A percentile compares a stretch with the other conserved stretches of the same genome.
Evolutionary conservation across 495 filamentous ascomycete species (phyloP).

Genomic region (Penicillium coffeae): DNA sequence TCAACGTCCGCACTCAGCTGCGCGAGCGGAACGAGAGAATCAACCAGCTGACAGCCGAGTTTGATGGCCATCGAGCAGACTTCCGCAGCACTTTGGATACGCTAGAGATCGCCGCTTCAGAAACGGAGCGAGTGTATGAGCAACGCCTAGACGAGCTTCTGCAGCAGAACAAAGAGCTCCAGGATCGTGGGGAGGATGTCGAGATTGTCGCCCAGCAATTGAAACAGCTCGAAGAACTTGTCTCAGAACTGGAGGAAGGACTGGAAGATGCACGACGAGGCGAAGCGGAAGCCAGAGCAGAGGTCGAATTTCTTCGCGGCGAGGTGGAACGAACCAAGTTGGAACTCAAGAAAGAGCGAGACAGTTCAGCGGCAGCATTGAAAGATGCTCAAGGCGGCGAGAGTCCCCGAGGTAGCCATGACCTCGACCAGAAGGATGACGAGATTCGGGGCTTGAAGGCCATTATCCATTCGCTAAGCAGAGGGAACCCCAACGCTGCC

Average conservation of each 20-base stretch:
- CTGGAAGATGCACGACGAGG: slow-evolving; percentile 92
- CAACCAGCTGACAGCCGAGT: slow-evolving; percentile 83
- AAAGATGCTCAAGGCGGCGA: slow-evolving; percentile 49
- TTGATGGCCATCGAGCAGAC: slow-evolving; percentile 91
- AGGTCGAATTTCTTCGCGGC: slow-evolving; percentile 93
- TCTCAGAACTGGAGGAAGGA: slow-evolving; percentile 94
- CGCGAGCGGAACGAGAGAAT: slow-evolving; percentile 98
- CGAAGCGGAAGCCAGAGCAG: slow-evolving; percentile 93
- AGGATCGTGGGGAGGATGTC: slow-evolving; percentile 81
- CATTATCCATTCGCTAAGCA: slow-evolving; percentile 91
- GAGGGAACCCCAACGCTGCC: slow-evolving; percentile 52
- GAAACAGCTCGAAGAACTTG: slow-evolving; percentile 91
- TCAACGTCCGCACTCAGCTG: slow-evolving; percentile 73
- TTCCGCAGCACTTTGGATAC: slow-evolving; percentile 97
- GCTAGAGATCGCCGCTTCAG: slow-evolving; percentile 89
- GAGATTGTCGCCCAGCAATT: slow-evolving; percentile 85
- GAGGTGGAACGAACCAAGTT: slow-evolving; percentile 93
- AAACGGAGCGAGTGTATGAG: slow-evolving; percentile 98
- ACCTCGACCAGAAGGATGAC: slow-evolving; percentile 91
- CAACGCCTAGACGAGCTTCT: slow-evolving; percentile 85
- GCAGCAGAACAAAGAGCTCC: slow-evolving; percentile 75
- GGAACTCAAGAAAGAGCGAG: slow-evolving; percentile 84
- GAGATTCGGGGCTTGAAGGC: slow-evolving; percentile 96
- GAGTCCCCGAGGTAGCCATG: slow-evolving; percentile 53
- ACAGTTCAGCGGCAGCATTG: slow-evolving; percentile 69